Percentiles rank a stretch among this genome's conserved stretches.
phyloP scores from a whole-genome alignment of 257 asterid species.

The Oldenlandia corymbosa region DNA sequence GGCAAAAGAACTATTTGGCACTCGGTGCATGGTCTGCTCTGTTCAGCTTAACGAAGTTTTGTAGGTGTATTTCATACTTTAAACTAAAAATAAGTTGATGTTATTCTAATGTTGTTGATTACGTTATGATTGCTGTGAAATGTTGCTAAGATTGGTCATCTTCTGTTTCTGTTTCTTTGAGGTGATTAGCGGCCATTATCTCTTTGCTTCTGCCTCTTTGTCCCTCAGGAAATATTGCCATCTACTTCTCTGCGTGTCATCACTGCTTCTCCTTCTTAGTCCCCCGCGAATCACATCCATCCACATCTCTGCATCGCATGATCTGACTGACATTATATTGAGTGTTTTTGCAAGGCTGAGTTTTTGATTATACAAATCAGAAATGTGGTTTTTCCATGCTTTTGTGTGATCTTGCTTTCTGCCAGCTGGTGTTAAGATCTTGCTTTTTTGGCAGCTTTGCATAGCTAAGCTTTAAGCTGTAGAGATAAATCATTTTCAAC shows the following conservation, averaged over 20 bases:
- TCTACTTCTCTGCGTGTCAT: conserved; percentile 21
- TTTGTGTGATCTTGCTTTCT: conserved; percentile 10
- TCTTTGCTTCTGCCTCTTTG: conserved; percentile 22
- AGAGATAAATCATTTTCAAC: neutral
- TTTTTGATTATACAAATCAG: conserved; percentile 7
- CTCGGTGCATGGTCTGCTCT: conserved; percentile 15
- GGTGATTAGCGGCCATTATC: conserved; percentile 29
- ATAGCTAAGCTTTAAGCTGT: conserved; percentile 4
- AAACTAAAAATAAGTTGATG: conserved; percentile 10
- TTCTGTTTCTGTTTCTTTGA: conserved; percentile 26
- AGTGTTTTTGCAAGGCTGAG: conserved; percentile 13
- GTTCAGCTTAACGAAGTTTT: conserved; percentile 14
- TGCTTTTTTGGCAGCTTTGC: conserved; percentile 11
- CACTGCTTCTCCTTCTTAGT: too few relatives aligned
- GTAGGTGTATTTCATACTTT: conserved; percentile 25
- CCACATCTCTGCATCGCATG: too few relatives aligned
- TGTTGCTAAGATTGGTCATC: conserved; percentile 16
- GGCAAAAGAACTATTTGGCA: conserved; percentile 15
- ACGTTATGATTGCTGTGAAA: conserved; percentile 6
- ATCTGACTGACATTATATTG: conserved; percentile 5
- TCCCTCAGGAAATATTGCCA: conserved; percentile 13
- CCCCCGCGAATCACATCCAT: too few relatives aligned
- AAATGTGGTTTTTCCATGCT: neutral
- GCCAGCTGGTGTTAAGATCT: too few relatives aligned
- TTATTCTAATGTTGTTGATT: neutral